These are phyloP conservation scores for Pleurotus sapidus DNA, from an alignment of 768 basidiomycete genomes.

Conservation along the genomic window DNA sequence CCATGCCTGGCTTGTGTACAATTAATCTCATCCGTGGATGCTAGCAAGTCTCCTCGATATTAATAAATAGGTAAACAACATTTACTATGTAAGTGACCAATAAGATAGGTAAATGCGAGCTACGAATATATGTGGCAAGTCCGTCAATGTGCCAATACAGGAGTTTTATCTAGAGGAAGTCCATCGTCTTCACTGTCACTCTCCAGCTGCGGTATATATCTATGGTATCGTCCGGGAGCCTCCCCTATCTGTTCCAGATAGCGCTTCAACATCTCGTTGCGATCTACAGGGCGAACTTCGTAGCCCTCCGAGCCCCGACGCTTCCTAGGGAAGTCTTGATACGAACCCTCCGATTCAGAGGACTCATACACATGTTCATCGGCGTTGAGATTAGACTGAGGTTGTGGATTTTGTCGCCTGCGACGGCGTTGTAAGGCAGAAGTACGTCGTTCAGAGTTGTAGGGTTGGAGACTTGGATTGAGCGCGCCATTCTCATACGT, in stretches of 20 bases:
- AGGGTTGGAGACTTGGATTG: conserved; percentile 75
- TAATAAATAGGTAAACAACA: too few species aligned
- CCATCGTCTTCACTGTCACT: conserved; percentile 42
- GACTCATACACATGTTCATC: conserved; percentile 26
- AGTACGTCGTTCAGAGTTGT: conserved; percentile 39
- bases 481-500: conserved; percentile 76
- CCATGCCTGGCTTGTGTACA: background rate
- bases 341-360: conserved; percentile 23
- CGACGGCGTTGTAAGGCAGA: conserved; percentile 18
- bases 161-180: background rate
- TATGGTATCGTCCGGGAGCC: conserved; percentile 59
- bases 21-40: background rate
- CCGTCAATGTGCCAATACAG: too few species aligned
- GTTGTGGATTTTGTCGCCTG: conserved; percentile 23
- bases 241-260: conserved; percentile 55
- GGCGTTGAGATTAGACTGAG: conserved; percentile 75
- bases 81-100: too few species aligned
- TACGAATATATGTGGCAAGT: too few species aligned
- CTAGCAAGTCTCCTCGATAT: too few species aligned
- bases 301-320: conserved; percentile 82
- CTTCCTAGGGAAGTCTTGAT: conserved; percentile 29
- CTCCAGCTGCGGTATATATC: conserved; percentile 60
- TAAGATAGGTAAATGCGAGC: too few species aligned
- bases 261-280: conserved; percentile 61
- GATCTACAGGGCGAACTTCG: conserved; percentile 59